These are phyloP conservation scores for Metarhizium brunneum DNA, from an alignment of 2,329 filamentous ascomycete species.

Conservation along the genomic window DNA sequence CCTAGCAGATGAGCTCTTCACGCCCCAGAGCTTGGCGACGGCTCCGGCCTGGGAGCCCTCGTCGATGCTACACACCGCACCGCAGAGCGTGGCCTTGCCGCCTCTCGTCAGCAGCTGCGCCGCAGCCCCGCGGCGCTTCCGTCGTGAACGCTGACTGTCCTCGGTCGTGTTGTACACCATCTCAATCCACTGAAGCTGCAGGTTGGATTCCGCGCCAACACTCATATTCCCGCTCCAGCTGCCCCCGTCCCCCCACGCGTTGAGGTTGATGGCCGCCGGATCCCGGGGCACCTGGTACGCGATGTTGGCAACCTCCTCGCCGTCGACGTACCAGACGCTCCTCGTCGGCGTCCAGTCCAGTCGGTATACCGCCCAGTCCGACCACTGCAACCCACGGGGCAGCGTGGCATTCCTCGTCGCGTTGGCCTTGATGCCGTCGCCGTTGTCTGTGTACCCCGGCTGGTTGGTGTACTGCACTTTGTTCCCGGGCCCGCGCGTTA, in stretches of 20 bases:
- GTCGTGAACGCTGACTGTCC: background rate
- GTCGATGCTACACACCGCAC: constrained; percentile 24
- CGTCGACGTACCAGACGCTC: constrained; percentile 48
- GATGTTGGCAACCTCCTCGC: constrained; percentile 39
- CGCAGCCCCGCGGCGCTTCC: background rate
- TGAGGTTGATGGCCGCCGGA: constrained; percentile 43
- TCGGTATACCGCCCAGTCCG: constrained; percentile 48
- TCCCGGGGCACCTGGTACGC: constrained; percentile 46
- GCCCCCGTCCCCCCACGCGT: constrained; percentile 53
- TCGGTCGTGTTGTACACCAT: constrained; percentile 42
- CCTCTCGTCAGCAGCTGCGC: background rate
- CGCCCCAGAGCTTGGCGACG: constrained; percentile 15
- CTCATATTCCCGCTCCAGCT: constrained; percentile 52
- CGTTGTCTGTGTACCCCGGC: constrained; percentile 32
- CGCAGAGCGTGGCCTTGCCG: constrained; percentile 11
- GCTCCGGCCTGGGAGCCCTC: constrained; percentile 18
- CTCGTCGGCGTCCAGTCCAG: constrained; percentile 48
- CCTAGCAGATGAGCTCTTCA: background rate
- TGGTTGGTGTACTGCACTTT: constrained; percentile 52
- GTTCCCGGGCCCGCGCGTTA: constrained; percentile 34
- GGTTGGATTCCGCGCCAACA: constrained; percentile 35
- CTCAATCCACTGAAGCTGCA: constrained; percentile 56
- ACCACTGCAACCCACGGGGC: constrained; percentile 35
- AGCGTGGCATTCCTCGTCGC: constrained; percentile 40
- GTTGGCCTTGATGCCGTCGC: constrained; percentile 29